Base-by-base conservation (phyloP, 2,329 filamentous ascomycete species). In the Dactylellina sp. region DNA sequence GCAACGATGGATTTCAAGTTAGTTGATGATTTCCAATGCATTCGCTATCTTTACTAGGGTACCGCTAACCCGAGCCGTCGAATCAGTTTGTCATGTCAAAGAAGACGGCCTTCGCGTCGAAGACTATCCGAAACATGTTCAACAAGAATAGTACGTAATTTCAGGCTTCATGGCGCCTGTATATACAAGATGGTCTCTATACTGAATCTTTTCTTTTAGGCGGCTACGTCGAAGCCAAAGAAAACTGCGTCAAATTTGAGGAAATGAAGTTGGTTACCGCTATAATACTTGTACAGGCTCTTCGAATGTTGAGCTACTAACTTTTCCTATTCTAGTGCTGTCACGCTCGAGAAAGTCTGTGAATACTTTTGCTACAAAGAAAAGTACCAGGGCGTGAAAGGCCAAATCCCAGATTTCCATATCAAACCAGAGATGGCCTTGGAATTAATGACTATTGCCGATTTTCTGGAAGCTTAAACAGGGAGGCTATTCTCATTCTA, bases 281-380 rank as follows among this genome's bases (percentile, higher is more conserved):
- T 32, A 7, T 24, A 11, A 35, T 4, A 24, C 2, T 56, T 12
- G 39, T 39, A 37, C 16, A 37, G 12, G 7, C 4, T 5, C 9
- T 6, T 18, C 14, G 20, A 32, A 2, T 42, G n/a, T 22, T n/a
- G 5, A 20, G 22, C 22, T 18, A 24, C 44, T 50, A 9, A 50
- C 11, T 53, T 39, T 25, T 7, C 1, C 6, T 39, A 37, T 9
- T 63, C 39, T 44, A 89, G 86, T 77, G 88, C 86, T 25, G 80
- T 88, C 24, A 84, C 89, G 9, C 83, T 90, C 1, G 88, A 90
- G 78, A 89, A 89, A 80, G 87, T 90, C 60, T 89, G 88, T 83
- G 87, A 89, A 79, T 90, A 90, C 78, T 84, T 90, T 47, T 89
- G 88, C 80, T 90, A 89, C 81, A 86, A 88, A 76, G 85, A 89